A percentile compares a stretch with the other conserved stretches of the same genome.
phyloP scores from a whole-genome alignment of 2,329 filamentous ascomycete species.

The Arthrobotrys megalospora region DNA sequence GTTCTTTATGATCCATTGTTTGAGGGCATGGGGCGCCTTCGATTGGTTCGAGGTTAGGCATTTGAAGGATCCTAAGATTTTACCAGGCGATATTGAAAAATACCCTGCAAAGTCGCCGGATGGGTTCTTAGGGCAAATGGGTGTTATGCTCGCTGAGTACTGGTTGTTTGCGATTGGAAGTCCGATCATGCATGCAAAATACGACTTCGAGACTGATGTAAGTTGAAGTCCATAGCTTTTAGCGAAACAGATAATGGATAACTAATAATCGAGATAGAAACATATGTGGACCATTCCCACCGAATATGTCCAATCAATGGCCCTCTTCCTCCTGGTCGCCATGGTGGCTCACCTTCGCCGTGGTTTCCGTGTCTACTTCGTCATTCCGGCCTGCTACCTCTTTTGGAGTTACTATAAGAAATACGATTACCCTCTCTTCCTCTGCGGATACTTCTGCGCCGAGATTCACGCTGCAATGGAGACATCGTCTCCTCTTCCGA shows the following conservation, averaged over 20 bases:
- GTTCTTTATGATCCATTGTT: conserved; percentile 67
- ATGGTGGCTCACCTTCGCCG: conserved; percentile 70
- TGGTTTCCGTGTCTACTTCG: conserved; percentile 69
- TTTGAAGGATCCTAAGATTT: conserved; percentile 14
- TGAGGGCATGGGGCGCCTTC: conserved; percentile 40
- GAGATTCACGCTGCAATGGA: conserved; percentile 69
- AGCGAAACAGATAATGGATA: neutral
- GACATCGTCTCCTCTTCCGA: conserved; percentile 47
- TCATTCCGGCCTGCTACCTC: conserved; percentile 68
- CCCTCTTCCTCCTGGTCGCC: conserved; percentile 73
- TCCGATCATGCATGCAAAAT: conserved; percentile 23
- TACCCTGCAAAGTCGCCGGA: conserved; percentile 43
- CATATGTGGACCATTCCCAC: conserved; percentile 77
- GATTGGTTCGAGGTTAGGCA: conserved; percentile 51
- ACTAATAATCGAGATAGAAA: conserved; percentile 70
- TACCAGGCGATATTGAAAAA: conserved; percentile 43
- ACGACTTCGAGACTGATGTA: conserved; percentile 50
- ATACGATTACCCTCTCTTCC: conserved; percentile 74
- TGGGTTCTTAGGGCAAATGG: conserved; percentile 52
- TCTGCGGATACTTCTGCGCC: conserved; percentile 72
- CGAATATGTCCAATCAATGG: conserved; percentile 74
- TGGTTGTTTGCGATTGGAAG: conserved; percentile 32
- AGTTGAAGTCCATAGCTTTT: neutral
- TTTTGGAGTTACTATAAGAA: conserved; percentile 70
- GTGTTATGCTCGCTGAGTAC: conserved; percentile 32